Evolutionary conservation across 371 early-diverging fungal species (phyloP), one percentile per base, ranked within the genome.

Genomic region (Syncephalastrum monosporum): DNA sequence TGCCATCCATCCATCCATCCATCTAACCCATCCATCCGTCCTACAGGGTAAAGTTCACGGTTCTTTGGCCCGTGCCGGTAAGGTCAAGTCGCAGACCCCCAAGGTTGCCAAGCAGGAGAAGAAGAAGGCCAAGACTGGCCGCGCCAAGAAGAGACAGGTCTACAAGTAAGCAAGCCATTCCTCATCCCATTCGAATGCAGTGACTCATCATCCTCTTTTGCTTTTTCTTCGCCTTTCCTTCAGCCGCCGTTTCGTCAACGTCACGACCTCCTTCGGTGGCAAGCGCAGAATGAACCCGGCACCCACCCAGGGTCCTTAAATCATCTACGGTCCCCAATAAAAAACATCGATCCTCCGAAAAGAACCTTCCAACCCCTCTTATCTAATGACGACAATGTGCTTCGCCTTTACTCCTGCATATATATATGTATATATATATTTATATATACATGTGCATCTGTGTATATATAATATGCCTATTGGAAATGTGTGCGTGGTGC

Each of bases 1-100:
- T 27, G 16, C 54, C 54, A 46, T 42, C 47, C 53, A 61, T 50
- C 60, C 45, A 56, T 60, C 61, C 53, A 47, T 48, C 33, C 56
- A 23, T 25, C 43, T 17, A 27, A 29, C 46, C 49, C 45, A 55
- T 55, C 52, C 51, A 57, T 59, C 56, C 43, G 58, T 49, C 24
- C 47, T 47, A 56, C 67, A 92, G 98, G 98, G 96, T 87, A 98
- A 97, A 92, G 95, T 96, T 72, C 99, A 98, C 95, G 99, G 99
- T 86, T 96, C 97, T 73, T 90, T 98, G 78, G 96, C 97, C 84
- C 97, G 97, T 93, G 99, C 99, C 84, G 99, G 99, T 89, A 99
- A 99, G 87, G 99, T 99, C 77, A 97, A 98, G 94, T 93, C 92
- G 70, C 98, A 98, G 79, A 96, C 96, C 74, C 99, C 99, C 75